These are phyloP conservation scores for Neltuma alba DNA, from an alignment of 306 rosid genomes.

Conservation along the genomic window DNA sequence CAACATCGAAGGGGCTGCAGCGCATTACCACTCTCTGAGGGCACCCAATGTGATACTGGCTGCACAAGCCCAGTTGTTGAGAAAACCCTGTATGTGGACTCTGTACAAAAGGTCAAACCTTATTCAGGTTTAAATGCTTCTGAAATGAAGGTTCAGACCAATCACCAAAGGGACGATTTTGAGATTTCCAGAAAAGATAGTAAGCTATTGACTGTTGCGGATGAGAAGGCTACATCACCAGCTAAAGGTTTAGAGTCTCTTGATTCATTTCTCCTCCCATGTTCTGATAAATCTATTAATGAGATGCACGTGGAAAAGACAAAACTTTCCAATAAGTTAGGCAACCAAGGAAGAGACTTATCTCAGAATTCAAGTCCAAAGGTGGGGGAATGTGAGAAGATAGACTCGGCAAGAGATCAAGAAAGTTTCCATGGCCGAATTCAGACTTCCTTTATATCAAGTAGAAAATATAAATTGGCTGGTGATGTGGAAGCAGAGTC, in stretches of 20 bases:
- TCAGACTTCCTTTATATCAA: conserved; percentile 20
- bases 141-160: conserved; percentile 38
- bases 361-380: conserved; percentile 37
- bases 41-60: conserved; percentile 36
- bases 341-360: conserved; percentile 31
- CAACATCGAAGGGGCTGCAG: conserved; percentile 41
- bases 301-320: conserved; percentile 33
- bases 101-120: conserved; percentile 50
- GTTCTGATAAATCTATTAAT: conserved; percentile 37
- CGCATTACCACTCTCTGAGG: conserved; percentile 37
- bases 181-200: conserved; percentile 45
- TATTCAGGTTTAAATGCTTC: conserved; percentile 45
- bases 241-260: conserved; percentile 42
- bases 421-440: conserved; percentile 14
- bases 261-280: conserved; percentile 38
- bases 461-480: conserved; percentile 22
- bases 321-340: conserved; percentile 40
- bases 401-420: conserved; percentile 27
- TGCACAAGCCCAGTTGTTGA: conserved; percentile 59
- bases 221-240: conserved; percentile 38
- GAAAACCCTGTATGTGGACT: conserved; percentile 82
- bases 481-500: conserved; percentile 21
- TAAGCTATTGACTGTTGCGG: conserved; percentile 31
- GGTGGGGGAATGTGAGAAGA: conserved; percentile 31
- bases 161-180: conserved; percentile 34